Conservation (phyloP, 192 early-diverging fungal genomes). For the Kappamyces sp. region DNA sequence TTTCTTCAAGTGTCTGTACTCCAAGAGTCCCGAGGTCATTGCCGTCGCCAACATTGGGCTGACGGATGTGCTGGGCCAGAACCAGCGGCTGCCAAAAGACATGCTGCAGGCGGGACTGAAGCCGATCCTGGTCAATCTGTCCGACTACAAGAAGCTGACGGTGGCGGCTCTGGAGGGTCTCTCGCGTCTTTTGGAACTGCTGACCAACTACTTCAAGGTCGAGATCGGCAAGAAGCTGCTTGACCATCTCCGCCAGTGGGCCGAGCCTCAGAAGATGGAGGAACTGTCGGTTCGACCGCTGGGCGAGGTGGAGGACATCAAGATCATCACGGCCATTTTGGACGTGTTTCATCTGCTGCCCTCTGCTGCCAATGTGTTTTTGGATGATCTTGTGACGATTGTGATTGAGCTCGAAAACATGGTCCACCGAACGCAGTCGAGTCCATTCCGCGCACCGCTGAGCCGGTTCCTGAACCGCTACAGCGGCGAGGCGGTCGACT, state of each 20-base stretch:
- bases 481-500: slow-evolving; percentile 71
- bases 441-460: slow-evolving; percentile 88
- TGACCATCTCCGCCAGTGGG: slow-evolving; percentile 92
- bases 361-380: slow-evolving; percentile 78
- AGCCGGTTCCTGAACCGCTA: slow-evolving; percentile 90
- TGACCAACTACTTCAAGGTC: slow-evolving; percentile 98
- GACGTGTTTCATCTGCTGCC: slow-evolving; percentile 92
- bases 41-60: slow-evolving; percentile 84
- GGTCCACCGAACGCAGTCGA: slow-evolving; percentile 74
- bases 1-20: slow-evolving; percentile 98
- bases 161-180: slow-evolving; percentile 91
- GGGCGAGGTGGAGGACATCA: slow-evolving; percentile 87
- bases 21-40: slow-evolving; percentile 90
- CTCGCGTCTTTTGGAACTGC: slow-evolving; percentile 82
- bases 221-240: slow-evolving; percentile 97
- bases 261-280: slow-evolving; percentile 74
- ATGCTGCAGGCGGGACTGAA: slow-evolving; percentile 90
- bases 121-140: slow-evolving; percentile 91
- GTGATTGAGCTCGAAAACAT: slow-evolving; percentile 82
- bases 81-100: slow-evolving; percentile 90
- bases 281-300: slow-evolving; percentile 75
- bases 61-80: slow-evolving; percentile 67
- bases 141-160: slow-evolving; percentile 88
- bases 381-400: slow-evolving; percentile 83
- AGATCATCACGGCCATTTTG: slow-evolving; percentile 89